Evolutionary conservation across 2,329 filamentous ascomycete species (phyloP).

Genomic region (Diaporthe citri): DNA sequence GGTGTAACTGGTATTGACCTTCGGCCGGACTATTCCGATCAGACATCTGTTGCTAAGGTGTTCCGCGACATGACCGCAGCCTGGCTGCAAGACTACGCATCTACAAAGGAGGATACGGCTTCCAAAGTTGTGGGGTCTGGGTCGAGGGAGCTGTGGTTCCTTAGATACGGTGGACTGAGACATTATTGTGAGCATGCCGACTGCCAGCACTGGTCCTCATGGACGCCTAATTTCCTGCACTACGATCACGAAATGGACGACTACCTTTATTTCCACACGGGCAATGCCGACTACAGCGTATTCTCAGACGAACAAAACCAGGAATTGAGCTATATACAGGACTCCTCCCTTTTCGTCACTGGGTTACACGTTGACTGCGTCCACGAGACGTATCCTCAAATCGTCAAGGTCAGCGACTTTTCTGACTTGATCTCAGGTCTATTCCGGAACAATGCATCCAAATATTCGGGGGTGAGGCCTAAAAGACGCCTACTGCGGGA

Average conservation of each 20-base stretch:
- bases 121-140: neutral
- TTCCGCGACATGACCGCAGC: constrained; percentile 5
- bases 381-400: neutral
- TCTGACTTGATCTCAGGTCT: neutral
- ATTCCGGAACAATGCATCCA: neutral
- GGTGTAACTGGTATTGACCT: neutral
- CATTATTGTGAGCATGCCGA: neutral
- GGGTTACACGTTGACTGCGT: neutral
- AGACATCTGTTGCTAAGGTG: constrained; percentile 13
- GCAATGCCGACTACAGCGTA: neutral
- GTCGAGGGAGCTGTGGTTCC: constrained; percentile 3
- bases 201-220: neutral
- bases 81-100: constrained; percentile 4
- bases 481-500: neutral
- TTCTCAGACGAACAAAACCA: neutral
- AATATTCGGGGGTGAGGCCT: neutral
- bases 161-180: neutral
- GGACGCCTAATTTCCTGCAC: constrained; percentile 8
- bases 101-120: neutral
- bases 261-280: neutral
- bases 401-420: neutral
- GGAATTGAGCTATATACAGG: neutral
- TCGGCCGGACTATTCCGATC: neutral
- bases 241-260: neutral
- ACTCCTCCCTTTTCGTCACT: constrained; percentile 10